These are phyloP conservation scores for Arthrobotrys conoides DNA, from an alignment of 2,329 filamentous ascomycete genomes.

Conservation along the genomic window DNA sequence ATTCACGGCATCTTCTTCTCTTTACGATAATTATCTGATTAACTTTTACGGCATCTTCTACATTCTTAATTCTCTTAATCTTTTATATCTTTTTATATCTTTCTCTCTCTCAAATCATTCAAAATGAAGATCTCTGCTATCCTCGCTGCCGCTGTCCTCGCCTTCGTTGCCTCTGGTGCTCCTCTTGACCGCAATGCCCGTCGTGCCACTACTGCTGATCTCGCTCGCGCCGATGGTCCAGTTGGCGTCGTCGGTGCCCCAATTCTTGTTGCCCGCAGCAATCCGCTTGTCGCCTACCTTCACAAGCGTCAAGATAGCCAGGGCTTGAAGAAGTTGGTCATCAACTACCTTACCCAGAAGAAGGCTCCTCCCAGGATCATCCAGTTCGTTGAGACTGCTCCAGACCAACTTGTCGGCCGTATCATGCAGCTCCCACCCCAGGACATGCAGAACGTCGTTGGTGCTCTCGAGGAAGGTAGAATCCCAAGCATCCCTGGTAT, in stretches of 20 bases:
- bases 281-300: constrained; percentile 16
- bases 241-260: constrained; percentile 11
- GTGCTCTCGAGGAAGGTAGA: constrained; percentile 40
- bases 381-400: constrained; percentile 41
- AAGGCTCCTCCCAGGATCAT: constrained; percentile 39
- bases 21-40: background rate
- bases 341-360: constrained; percentile 34
- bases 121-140: constrained; percentile 56
- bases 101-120: constrained; percentile 4
- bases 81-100: constrained; percentile 10
- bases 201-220: constrained; percentile 34
- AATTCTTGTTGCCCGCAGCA: constrained; percentile 7
- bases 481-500: constrained; percentile 49
- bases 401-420: constrained; percentile 6
- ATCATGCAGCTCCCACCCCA: constrained; percentile 49
- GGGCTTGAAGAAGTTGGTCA: constrained; percentile 40
- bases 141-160: constrained; percentile 48
- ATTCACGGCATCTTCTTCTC: constrained; percentile 24
- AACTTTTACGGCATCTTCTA: constrained; percentile 31
- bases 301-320: constrained; percentile 41
- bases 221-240: constrained; percentile 1
- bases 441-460: constrained; percentile 42
- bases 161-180: constrained; percentile 46
- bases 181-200: constrained; percentile 37
- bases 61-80: constrained; percentile 23